Percentiles rank a stretch among this genome's conserved stretches.
Conservation (phyloP, 164 flowering plant genomes). For the Tetrastigma voinierianum region DNA sequence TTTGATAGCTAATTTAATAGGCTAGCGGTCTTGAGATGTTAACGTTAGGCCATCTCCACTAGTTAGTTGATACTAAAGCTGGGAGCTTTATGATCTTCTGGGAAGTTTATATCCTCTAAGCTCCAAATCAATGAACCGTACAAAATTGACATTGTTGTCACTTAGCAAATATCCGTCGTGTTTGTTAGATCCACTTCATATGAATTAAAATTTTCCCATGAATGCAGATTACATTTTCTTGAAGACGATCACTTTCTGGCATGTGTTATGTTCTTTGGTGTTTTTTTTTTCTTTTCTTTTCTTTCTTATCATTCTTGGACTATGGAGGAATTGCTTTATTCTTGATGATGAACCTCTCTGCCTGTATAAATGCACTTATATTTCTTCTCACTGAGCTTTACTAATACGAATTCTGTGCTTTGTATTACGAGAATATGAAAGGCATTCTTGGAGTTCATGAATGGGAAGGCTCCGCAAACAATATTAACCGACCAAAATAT, state of each 20-base stretch:
- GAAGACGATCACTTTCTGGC: not conserved
- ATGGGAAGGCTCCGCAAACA: conserved; percentile 88
- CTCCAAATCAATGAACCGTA: not conserved
- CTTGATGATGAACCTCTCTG: not conserved
- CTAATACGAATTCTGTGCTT: conserved; percentile 9
- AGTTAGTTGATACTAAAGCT: no score
- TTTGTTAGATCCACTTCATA: not conserved
- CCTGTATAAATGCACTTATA: not conserved
- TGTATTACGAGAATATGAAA: conserved; percentile 20
- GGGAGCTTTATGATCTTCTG: no score
- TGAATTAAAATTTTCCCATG: not conserved
- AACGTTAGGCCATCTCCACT: no score
- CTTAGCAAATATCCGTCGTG: not conserved
- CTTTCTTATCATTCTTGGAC: not conserved
- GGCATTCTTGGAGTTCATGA: conserved; percentile 84
- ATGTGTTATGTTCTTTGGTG: not conserved
- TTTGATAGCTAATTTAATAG: not conserved
- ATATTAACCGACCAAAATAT: conserved; percentile 86
- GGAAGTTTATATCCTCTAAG: not conserved
- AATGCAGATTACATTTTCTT: not conserved
- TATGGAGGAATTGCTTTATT: not conserved
- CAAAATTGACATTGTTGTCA: not conserved
- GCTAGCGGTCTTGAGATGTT: not conserved
- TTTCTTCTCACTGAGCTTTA: not conserved
- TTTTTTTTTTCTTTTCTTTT: not conserved